These are phyloP conservation scores for Phytopythium helicoides DNA, from an alignment of 352 stramenopile species.

Conservation along the genomic window DNA sequence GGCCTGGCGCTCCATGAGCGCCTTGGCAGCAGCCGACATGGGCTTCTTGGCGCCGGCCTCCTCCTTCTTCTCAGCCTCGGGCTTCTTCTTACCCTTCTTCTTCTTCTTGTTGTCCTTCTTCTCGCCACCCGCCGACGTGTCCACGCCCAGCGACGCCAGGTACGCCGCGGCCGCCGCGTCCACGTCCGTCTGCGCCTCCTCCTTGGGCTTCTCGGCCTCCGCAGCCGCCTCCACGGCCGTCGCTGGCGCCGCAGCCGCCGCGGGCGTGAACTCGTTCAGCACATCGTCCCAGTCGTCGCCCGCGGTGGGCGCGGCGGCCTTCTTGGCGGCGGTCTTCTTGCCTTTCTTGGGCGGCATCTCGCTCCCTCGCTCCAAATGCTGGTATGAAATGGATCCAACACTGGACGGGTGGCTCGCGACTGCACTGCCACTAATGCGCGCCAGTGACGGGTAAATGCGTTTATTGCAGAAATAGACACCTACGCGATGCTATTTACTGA, in stretches of 20 bases:
- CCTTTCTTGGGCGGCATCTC: conserved; percentile 81
- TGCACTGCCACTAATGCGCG: background rate
- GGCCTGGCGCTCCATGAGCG: conserved; percentile 71
- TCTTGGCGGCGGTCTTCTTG: conserved; percentile 55
- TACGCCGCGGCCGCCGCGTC: conserved; percentile 74
- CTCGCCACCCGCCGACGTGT: conserved; percentile 41
- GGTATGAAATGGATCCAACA: background rate
- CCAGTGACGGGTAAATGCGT: background rate
- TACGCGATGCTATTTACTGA: background rate
- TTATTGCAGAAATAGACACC: background rate
- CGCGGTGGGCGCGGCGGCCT: conserved; percentile 16
- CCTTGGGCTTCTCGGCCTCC: conserved; percentile 10
- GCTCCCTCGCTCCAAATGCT: background rate
- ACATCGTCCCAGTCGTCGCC: conserved; percentile 71
- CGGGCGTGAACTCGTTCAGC: conserved; percentile 64
- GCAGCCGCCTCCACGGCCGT: conserved; percentile 12
- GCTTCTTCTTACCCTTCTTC: conserved; percentile 82
- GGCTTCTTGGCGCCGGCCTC: conserved; percentile 69
- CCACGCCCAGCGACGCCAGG: conserved; percentile 70
- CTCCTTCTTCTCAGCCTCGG: conserved; percentile 48
- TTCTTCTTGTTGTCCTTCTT: conserved; percentile 82
- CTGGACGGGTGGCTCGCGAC: background rate
- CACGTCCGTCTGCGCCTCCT: conserved; percentile 29
- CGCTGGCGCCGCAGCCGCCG: conserved; percentile 4
- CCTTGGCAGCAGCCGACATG: conserved; percentile 65